Evolutionary conservation across 257 asterid genomes (phyloP).

Genomic region (Ocimum tenuiflorum): DNA sequence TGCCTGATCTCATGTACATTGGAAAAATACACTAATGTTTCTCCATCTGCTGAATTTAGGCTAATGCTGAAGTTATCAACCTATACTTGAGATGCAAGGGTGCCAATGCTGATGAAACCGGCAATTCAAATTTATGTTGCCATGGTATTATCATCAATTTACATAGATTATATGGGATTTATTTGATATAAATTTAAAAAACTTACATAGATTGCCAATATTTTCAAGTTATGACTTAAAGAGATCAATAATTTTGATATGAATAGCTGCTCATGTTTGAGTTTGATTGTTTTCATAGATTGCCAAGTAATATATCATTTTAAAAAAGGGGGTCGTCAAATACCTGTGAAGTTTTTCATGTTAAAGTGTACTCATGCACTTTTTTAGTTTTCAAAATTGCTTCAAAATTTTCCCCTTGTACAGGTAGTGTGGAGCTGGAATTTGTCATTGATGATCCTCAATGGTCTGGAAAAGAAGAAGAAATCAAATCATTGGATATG

Average conservation of each 20-base stretch:
- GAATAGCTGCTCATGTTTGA: neutral
- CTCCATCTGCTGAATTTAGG: slow-evolving; percentile 32
- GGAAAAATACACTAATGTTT: neutral
- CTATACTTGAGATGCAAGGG: slow-evolving; percentile 33
- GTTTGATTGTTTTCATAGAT: neutral
- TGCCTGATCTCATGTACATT: neutral
- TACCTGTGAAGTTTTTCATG: neutral
- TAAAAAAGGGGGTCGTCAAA: neutral
- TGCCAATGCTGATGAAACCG: slow-evolving; percentile 23
- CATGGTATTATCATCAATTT: neutral
- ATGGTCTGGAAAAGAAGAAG: slow-evolving; percentile 51
- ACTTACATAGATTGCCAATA: neutral
- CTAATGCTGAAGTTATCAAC: slow-evolving; percentile 39
- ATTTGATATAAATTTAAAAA: neutral
- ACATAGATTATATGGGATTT: neutral
- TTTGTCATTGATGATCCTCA: slow-evolving; percentile 47
- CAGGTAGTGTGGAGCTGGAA: slow-evolving; percentile 43
- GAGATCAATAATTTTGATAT: neutral
- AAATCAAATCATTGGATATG: slow-evolving; percentile 52
- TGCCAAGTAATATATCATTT: neutral
- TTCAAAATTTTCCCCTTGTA: slow-evolving; percentile 17
- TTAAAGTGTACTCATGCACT: neutral
- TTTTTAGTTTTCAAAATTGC: neutral
- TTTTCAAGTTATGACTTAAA: neutral
- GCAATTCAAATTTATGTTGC: slow-evolving; percentile 35